Percentiles rank a stretch among this genome's conserved stretches.
Evolutionary conservation across 495 filamentous ascomycete species (phyloP).

Genomic region (Poronia punctata): DNA sequence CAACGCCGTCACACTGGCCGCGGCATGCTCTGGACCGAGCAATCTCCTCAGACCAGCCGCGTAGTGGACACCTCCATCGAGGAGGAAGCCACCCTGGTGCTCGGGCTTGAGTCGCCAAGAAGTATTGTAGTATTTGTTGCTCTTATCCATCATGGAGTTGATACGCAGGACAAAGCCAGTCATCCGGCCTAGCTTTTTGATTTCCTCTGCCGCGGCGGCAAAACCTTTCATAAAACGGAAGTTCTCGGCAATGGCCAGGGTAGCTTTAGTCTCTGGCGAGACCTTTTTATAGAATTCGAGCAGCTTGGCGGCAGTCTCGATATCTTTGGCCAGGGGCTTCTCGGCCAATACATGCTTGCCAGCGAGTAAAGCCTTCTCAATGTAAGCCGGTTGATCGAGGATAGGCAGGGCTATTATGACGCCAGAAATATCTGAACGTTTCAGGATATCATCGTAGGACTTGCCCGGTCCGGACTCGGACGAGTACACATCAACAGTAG

Average conservation of each 20-base stretch:
- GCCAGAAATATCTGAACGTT: slow-evolving; percentile 56
- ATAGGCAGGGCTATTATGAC: slow-evolving; percentile 69
- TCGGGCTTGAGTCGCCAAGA: slow-evolving; percentile 65
- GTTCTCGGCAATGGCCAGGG: slow-evolving; percentile 70
- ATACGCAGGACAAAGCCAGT: slow-evolving; percentile 55
- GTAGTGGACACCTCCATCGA: slow-evolving; percentile 73
- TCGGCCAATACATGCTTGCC: slow-evolving; percentile 79
- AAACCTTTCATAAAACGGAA: slow-evolving; percentile 59
- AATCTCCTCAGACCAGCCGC: slow-evolving; percentile 57
- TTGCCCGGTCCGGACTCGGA: slow-evolving; percentile 53
- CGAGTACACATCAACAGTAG: slow-evolving; percentile 46
- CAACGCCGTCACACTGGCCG: slow-evolving; percentile 50
- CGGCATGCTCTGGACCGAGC: slow-evolving; percentile 46
- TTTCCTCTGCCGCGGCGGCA: slow-evolving; percentile 48
- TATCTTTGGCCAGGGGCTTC: slow-evolving; percentile 69
- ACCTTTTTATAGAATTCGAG: slow-evolving; percentile 53
- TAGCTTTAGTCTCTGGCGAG: slow-evolving; percentile 34
- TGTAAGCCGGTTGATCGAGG: slow-evolving; percentile 47
- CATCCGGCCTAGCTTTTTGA: slow-evolving; percentile 55
- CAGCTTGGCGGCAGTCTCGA: slow-evolving; percentile 54
- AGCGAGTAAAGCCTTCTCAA: slow-evolving; percentile 54
- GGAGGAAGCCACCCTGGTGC: slow-evolving; percentile 70
- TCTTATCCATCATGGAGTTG: slow-evolving; percentile 43
- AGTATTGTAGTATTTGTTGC: slow-evolving; percentile 50
- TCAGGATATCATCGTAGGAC: slow-evolving; percentile 54